phyloP scores from a whole-genome alignment of 2,329 filamentous ascomycete genomes.

The Aspergillaceae sp. region DNA sequence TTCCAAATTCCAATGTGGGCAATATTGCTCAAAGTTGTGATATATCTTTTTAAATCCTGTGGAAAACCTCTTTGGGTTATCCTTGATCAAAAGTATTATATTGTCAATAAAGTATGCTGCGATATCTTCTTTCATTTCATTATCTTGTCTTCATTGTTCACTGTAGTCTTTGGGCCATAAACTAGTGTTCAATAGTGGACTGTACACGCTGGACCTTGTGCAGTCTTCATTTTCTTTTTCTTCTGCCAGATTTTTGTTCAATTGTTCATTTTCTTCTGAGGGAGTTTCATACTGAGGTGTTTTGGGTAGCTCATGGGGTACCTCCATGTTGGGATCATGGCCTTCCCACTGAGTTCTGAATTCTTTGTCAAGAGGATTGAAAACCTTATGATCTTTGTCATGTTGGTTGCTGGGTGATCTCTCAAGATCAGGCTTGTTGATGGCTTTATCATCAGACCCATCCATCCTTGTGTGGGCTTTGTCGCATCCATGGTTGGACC shows the following conservation, averaged over 20 bases:
- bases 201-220: no score
- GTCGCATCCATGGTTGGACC: not conserved
- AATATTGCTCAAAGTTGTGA: not conserved
- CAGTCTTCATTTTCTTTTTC: not conserved
- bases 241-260: not conserved
- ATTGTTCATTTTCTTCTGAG: no score
- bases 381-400: not conserved
- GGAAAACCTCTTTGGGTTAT: not conserved
- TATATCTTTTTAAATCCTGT: not conserved
- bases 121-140: not conserved
- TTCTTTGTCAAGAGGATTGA: not conserved
- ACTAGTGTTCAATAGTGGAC: no score
- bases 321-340: not conserved
- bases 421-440: not conserved
- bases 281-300: not conserved
- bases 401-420: not conserved
- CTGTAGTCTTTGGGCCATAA: no score
- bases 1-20: not conserved
- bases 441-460: not conserved
- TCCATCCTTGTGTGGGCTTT: not conserved
- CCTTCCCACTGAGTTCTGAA: not conserved
- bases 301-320: not conserved
- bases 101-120: not conserved
- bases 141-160: not conserved
- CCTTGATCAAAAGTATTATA: not conserved